Conservation (phyloP, 148 eudicot species). For the Diospyros kaki region DNA sequence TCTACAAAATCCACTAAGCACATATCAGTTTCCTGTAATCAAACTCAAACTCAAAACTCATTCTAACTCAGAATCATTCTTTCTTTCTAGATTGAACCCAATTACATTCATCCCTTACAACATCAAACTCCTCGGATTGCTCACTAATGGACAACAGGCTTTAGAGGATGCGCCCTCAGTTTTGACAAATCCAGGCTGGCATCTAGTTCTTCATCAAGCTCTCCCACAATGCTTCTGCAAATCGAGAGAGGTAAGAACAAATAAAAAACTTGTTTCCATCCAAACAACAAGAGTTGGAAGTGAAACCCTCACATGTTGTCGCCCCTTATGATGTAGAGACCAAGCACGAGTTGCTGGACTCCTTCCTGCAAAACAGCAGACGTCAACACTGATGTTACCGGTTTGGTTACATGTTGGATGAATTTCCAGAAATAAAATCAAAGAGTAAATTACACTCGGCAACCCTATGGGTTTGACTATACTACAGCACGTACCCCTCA, state of each 20-base stretch:
- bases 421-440: background rate
- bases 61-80: background rate
- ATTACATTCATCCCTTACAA: background rate
- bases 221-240: constrained; percentile 80
- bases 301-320: constrained; percentile 68
- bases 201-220: constrained; percentile 83
- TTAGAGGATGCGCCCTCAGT: constrained; percentile 77
- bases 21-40: background rate
- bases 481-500: too few species aligned
- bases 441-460: background rate
- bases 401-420: background rate
- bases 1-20: too few species aligned
- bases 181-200: constrained; percentile 59
- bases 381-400: background rate
- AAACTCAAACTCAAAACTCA: too few species aligned
- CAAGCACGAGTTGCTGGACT: constrained; percentile 83
- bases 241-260: background rate
- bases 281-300: background rate
- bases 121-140: background rate
- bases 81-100: background rate
- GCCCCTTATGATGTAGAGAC: constrained; percentile 90
- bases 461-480: too few species aligned
- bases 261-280: background rate
- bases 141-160: constrained; percentile 73
- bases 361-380: constrained; percentile 60